phyloP scores from a whole-genome alignment of 2,329 filamentous ascomycete species.

The Alternaria triticimaculans region DNA sequence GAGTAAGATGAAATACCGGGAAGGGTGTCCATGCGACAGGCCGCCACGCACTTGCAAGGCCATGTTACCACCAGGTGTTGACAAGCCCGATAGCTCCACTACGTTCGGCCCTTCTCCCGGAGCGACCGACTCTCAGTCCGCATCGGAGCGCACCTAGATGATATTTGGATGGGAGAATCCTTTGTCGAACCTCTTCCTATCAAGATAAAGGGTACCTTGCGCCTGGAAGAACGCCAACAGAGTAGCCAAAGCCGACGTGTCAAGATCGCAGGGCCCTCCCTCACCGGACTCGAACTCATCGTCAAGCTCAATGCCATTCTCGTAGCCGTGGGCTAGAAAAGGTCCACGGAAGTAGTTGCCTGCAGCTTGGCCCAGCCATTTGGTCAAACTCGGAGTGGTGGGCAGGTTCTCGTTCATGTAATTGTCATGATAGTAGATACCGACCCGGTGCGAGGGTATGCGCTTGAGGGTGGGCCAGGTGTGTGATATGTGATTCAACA shows the following conservation, averaged over 20 bases:
- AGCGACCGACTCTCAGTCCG: no score
- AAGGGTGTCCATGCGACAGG: neutral
- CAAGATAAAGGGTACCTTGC: no score
- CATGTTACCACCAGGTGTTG: neutral
- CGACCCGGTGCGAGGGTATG: neutral
- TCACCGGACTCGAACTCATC: neutral
- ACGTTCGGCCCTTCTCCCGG: neutral
- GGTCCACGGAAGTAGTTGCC: neutral
- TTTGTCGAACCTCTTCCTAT: no score
- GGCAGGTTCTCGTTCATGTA: neutral
- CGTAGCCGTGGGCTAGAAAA: neutral
- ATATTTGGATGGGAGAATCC: neutral
- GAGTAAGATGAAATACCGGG: neutral
- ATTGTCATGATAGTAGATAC: neutral
- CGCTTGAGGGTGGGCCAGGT: neutral
- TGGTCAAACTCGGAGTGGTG: neutral
- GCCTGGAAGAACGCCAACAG: no score
- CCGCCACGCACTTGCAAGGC: neutral
- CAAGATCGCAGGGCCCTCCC: neutral
- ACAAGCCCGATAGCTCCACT: neutral
- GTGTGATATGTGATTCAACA: no score
- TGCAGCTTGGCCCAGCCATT: neutral
- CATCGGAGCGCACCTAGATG: neutral
- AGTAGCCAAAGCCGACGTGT: neutral
- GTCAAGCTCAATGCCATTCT: neutral